These are phyloP conservation scores for Calonectria crousiana DNA, from an alignment of 2,329 filamentous ascomycete species.

Conservation along the genomic window DNA sequence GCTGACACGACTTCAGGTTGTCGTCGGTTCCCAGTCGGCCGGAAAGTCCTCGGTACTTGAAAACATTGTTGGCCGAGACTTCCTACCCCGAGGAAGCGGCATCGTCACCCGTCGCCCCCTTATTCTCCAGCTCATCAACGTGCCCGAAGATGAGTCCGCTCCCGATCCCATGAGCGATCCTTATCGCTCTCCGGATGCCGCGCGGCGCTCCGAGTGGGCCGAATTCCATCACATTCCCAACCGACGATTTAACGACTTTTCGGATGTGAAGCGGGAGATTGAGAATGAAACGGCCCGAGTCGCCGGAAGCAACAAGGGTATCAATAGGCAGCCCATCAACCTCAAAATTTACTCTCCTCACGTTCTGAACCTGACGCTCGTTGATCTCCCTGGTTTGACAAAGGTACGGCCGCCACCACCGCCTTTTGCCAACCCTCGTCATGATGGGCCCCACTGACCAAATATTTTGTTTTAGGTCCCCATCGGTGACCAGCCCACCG, in stretches of 20 bases:
- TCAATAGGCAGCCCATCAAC: conserved; percentile 97
- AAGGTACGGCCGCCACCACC: conserved; percentile 71
- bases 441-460: conserved; percentile 33
- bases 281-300: conserved; percentile 97
- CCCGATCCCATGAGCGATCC: conserved; percentile 75
- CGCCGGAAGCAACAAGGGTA: conserved; percentile 94
- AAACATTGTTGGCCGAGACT: conserved; percentile 98
- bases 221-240: conserved; percentile 97
- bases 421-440: conserved; percentile 26
- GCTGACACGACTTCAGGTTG: conserved; percentile 73
- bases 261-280: conserved; percentile 94
- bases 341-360: conserved; percentile 98
- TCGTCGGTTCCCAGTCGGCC: conserved; percentile 97
- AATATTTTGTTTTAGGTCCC: conserved; percentile 72
- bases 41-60: conserved; percentile 99
- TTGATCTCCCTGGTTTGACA: conserved; percentile 94
- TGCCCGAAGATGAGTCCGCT: conserved; percentile 80
- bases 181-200: conserved; percentile 82
- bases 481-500: conserved; percentile 95
- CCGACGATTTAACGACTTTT: conserved; percentile 90
- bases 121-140: conserved; percentile 98
- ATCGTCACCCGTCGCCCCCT: conserved; percentile 95
- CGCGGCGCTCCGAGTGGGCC: conserved; percentile 80
- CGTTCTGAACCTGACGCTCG: conserved; percentile 94
- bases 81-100: conserved; percentile 93